Evolutionary conservation across 2,329 filamentous ascomycete species (phyloP), one percentile per base, ranked within the genome.

Genomic region (Neofusicoccum cordaticola): DNA sequence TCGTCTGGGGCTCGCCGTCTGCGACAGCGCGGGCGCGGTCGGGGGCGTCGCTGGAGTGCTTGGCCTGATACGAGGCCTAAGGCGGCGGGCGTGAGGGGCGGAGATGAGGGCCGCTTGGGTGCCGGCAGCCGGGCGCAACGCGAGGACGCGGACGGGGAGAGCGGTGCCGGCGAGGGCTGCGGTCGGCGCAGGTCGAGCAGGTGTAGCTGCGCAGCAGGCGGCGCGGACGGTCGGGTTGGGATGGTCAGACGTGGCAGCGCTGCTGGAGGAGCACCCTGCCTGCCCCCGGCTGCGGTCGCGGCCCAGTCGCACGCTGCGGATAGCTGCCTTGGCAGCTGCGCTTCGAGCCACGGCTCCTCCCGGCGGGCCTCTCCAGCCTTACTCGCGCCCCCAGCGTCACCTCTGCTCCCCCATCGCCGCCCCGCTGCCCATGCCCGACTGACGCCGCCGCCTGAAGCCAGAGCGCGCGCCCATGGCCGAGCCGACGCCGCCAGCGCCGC

Each of bases 401-500:
- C 50, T 39, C 56, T 44, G n/a, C n/a, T 27, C 3, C 12, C 41
- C 27, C 37, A 15, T 15, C 37, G 13, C 27, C 19, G 19, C 19
- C 27, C 12, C 17, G 44, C 37, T n/a, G 13, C 34, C 31, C 53
- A 58, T 60, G 56, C 56, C 42, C 56, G 56, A 45, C 56, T 48
- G 56, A 45, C 42, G 35, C 39, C 11, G 27, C 31, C 12, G 27
- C 42, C 9, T 17, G 17, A 47, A 39, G 56, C 17, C 41, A 8
- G 41, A n/a, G 41, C 41, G 31, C 41, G 41, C 27, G 41, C 44
- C 56, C 56, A 60, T 60, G 56, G 39, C 56, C 31, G 56, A 60
- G 41, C 41, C 50, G 31, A 22, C 50, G 34, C 15, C 50, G 15
- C 7, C 72, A 56, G 69, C 69, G 22, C 71, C 69, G 47, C 71